Conservation (phyloP, 2,329 filamentous ascomycete genomes). For the Epichloe hybrida region DNA sequence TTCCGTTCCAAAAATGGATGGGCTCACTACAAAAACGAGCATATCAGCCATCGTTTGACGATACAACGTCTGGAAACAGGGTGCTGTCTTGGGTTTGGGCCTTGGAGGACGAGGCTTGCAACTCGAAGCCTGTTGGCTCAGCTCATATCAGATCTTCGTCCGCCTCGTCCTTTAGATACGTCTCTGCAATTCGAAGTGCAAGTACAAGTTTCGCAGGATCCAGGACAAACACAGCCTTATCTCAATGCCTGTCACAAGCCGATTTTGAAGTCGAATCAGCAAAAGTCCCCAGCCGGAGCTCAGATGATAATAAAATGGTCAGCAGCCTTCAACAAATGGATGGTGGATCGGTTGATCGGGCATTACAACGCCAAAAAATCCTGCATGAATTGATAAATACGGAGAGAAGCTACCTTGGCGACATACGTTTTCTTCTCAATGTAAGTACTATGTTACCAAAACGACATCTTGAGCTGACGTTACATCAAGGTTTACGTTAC, state of each 20-base stretch:
- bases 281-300: conserved; percentile 43
- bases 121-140: not conserved
- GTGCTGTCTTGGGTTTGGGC: conserved; percentile 1
- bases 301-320: conserved; percentile 49
- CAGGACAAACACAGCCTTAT: conserved; percentile 35
- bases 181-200: conserved; percentile 69
- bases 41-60: conserved; percentile 18
- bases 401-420: conserved; percentile 78
- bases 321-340: conserved; percentile 46
- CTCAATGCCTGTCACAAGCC: conserved; percentile 41
- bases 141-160: conserved; percentile 31
- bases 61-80: conserved; percentile 3
- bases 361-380: conserved; percentile 62
- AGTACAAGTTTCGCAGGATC: conserved; percentile 64
- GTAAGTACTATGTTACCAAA: conserved; percentile 32
- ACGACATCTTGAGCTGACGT: conserved; percentile 9
- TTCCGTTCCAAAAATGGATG: conserved; percentile 61
- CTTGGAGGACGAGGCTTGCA: not conserved
- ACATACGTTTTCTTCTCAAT: conserved; percentile 75
- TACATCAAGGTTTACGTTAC: conserved; percentile 53
- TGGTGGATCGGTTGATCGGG: conserved; percentile 54
- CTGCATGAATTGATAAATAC: conserved; percentile 76
- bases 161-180: conserved; percentile 62
- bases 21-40: conserved; percentile 51
- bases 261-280: conserved; percentile 51